Evolutionary conservation across 257 asterid genomes (phyloP), one percentile per base, ranked within the genome.

Genomic region (Striga asiatica): DNA sequence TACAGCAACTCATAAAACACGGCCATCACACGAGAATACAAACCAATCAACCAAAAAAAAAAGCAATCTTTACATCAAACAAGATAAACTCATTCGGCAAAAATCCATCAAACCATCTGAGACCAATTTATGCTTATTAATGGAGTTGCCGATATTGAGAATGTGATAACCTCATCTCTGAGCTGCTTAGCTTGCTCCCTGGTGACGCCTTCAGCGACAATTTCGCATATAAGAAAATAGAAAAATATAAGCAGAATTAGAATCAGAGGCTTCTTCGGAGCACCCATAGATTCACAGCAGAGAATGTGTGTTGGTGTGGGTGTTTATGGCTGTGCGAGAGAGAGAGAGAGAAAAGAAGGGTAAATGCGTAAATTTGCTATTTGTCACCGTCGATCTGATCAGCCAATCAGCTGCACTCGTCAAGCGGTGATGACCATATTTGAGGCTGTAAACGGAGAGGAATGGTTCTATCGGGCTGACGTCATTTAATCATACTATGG

Each of bases 191-290:
- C 89, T 71, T 87, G 95, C 35, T 81, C 76, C 50, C 76, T 69
- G 55, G 89, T 78, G 58, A 91, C 97, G 67, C 89, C 93, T 50
- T 87, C 97, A 0, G 94, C 77, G 16, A 68, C 52, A 60, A 70
- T 51, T 60, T 42, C 58, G 69, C 63, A 58, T 2, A 84, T 23
- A 34, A 80, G 80, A 60, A 49, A 35, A 58, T 66, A 74, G 6
- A 77, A 68, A 56, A 61, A 50, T 1, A 80, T 60, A 10, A 89
- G 65, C 52, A 76, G 50, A 66, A 75, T 66, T 31, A 83, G 64
- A 60, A 69, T 43, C 22, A 74, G 54, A 56, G 31, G 54, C 58
- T 71, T 72, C 66, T 61, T 79, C 52, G 62, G 69, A 73, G 76
- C 74, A 66, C 62, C 94, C 94, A 81, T 85, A 34, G 78, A 77